Evolutionary conservation across 768 basidiomycete species (phyloP).

Genomic region (Imleria badia): DNA sequence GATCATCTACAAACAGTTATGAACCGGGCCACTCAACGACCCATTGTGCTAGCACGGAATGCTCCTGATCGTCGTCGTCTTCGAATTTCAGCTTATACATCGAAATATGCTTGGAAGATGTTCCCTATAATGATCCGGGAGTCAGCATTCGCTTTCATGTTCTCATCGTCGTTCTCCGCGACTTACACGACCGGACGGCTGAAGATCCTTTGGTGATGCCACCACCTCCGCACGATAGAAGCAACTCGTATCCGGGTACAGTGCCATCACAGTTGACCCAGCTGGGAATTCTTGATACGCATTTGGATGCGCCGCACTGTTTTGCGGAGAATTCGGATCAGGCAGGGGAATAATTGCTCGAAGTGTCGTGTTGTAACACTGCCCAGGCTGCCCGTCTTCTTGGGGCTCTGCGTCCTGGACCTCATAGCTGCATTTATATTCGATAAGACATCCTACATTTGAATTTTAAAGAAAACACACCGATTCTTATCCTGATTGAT

Average conservation of each 20-base stretch:
- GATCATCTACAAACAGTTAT: neutral
- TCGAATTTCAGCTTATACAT: slow-evolving; percentile 84
- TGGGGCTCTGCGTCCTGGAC: slow-evolving; percentile 85
- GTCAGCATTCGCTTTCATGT: slow-evolving; percentile 8
- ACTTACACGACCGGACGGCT: slow-evolving; percentile 39
- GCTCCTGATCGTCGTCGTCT: slow-evolving; percentile 84
- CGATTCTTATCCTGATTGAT: slow-evolving; percentile 72
- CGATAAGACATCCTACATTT: neutral
- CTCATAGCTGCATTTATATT: slow-evolving; percentile 57
- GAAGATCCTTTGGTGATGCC: slow-evolving; percentile 54
- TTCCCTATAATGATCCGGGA: slow-evolving; percentile 17
- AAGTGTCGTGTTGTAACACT: slow-evolving; percentile 66
- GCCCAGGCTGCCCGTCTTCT: slow-evolving; percentile 74
- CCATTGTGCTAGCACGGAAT: slow-evolving; percentile 70
- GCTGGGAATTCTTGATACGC: slow-evolving; percentile 70
- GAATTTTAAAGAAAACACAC: slow-evolving; percentile 32
- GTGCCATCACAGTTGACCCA: slow-evolving; percentile 76
- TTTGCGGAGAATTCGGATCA: slow-evolving; percentile 59
- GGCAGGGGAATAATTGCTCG: slow-evolving; percentile 78
- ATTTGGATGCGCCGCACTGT: slow-evolving; percentile 61
- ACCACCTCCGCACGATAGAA: slow-evolving; percentile 88
- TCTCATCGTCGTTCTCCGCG: neutral
- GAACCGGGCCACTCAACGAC: slow-evolving; percentile 78
- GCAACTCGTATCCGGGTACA: slow-evolving; percentile 91
- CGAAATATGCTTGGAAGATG: slow-evolving; percentile 49